phyloP scores from a whole-genome alignment of 2,329 filamentous ascomycete genomes.

The Knoxdaviesia proteae region DNA sequence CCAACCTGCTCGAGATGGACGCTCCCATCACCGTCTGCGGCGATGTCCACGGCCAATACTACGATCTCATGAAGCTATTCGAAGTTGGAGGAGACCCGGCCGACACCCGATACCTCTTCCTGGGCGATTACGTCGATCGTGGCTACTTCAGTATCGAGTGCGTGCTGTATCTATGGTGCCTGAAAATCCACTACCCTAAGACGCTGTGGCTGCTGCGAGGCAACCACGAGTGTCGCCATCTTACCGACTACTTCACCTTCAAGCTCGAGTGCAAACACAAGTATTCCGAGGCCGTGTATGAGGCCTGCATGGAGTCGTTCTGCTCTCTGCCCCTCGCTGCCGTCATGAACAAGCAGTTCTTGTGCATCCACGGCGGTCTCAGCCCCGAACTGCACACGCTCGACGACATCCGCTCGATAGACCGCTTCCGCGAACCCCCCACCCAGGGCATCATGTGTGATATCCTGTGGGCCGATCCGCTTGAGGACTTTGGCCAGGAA shows the following conservation, averaged over 20 bases:
- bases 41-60: slow-evolving; percentile 97
- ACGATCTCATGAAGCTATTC: slow-evolving; percentile 98
- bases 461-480: slow-evolving; percentile 92
- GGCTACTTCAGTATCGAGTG: slow-evolving; percentile 99
- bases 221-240: slow-evolving; percentile 95
- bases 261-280: slow-evolving; percentile 99
- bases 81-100: slow-evolving; percentile 93
- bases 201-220: slow-evolving; percentile 91
- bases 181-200: slow-evolving; percentile 99
- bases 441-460: slow-evolving; percentile 98
- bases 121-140: slow-evolving; percentile 94
- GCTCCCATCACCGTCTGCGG: slow-evolving; percentile 96
- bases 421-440: slow-evolving; percentile 91
- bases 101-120: slow-evolving; percentile 89
- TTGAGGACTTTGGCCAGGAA: slow-evolving; percentile 97
- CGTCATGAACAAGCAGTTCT: slow-evolving; percentile 99
- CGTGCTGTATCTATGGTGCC: slow-evolving; percentile 87
- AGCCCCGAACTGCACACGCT: slow-evolving; percentile 91
- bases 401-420: slow-evolving; percentile 73
- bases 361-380: slow-evolving; percentile 92
- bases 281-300: slow-evolving; percentile 88
- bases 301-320: slow-evolving; percentile 97
- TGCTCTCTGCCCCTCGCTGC: slow-evolving; percentile 82
- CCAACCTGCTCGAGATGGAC: slow-evolving; percentile 97
- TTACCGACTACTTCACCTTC: slow-evolving; percentile 99